Percentiles rank a stretch among this genome's conserved stretches.
phyloP scores from a whole-genome alignment of 164 flowering plant genomes.

The Akebia trifoliata region DNA sequence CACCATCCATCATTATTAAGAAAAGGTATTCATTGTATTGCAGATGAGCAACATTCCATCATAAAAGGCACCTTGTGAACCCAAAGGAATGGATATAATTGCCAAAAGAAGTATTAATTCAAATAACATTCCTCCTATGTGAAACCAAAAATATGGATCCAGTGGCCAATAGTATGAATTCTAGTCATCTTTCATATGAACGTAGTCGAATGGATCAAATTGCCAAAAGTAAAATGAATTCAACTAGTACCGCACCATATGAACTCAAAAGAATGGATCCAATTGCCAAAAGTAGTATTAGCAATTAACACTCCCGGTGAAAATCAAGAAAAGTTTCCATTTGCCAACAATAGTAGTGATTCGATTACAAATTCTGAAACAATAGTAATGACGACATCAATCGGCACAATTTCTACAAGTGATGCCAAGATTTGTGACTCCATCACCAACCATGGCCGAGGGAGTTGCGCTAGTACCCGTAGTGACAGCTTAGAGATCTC shows the following conservation, averaged over 20 bases:
- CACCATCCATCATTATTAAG: background rate
- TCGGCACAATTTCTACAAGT: constrained; percentile 10
- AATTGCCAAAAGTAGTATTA: background rate
- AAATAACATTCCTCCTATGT: background rate
- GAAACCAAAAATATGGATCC: constrained; percentile 8
- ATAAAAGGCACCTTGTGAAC: constrained; percentile 19
- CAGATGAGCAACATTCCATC: constrained; percentile 26
- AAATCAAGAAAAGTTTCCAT: background rate
- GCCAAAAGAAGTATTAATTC: constrained; percentile 8
- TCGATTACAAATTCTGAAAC: constrained; percentile 16
- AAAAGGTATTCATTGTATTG: background rate
- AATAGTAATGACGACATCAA: background rate
- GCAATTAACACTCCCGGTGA: constrained; percentile 8
- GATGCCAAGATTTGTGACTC: constrained; percentile 17
- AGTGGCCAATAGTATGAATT: constrained; percentile 7
- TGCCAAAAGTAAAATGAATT: constrained; percentile 2
- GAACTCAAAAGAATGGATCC: constrained; percentile 5
- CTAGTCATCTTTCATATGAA: constrained; percentile 5
- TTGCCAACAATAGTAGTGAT: constrained; percentile 2
- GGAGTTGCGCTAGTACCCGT: constrained; percentile 14
- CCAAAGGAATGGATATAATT: constrained; percentile 12
- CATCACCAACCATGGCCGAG: constrained; percentile 9
- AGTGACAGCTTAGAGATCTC: constrained; percentile 45
- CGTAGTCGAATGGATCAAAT: constrained; percentile 20
- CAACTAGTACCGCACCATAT: constrained; percentile 4